Percentiles rank a stretch among this genome's conserved stretches.
Conservation (phyloP, 2,329 filamentous ascomycete species). For the Cytospora paraplurivora region DNA sequence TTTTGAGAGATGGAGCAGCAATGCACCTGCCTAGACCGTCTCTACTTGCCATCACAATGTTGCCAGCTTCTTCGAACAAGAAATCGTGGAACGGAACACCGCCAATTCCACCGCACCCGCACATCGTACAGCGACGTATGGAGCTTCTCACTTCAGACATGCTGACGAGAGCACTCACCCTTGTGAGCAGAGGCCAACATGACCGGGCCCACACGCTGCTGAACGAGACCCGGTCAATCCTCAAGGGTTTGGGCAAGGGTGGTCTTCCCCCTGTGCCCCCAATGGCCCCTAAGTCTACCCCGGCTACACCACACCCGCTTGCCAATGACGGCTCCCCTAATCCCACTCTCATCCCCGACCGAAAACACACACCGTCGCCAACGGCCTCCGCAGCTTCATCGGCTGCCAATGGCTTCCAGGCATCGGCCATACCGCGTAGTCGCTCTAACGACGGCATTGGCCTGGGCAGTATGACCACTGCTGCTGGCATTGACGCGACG, state of each 20-base stretch:
- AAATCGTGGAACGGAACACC: conserved; percentile 66
- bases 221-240: conserved; percentile 88
- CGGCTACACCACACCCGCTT: conserved; percentile 51
- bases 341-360: conserved; percentile 51
- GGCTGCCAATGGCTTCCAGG: conserved; percentile 37
- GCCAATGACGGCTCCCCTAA: conserved; percentile 47
- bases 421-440: conserved; percentile 50
- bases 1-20: conserved; percentile 83
- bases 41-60: conserved; percentile 91
- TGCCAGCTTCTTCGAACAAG: conserved; percentile 68
- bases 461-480: conserved; percentile 47
- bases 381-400: conserved; percentile 46
- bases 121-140: conserved; percentile 95
- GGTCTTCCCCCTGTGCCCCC: conserved; percentile 87
- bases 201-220: conserved; percentile 91
- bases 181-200: conserved; percentile 89
- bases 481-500: conserved; percentile 75
- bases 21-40: conserved; percentile 88
- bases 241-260: conserved; percentile 95
- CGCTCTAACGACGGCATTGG: conserved; percentile 61
- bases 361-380: conserved; percentile 59
- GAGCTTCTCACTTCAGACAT: conserved; percentile 97
- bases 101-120: conserved; percentile 91
- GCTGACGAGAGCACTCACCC: conserved; percentile 86
- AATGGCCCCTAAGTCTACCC: conserved; percentile 48